Evolutionary conservation across 176 grass and related monocot genomes (phyloP).

Genomic region (Avena atlantica): DNA sequence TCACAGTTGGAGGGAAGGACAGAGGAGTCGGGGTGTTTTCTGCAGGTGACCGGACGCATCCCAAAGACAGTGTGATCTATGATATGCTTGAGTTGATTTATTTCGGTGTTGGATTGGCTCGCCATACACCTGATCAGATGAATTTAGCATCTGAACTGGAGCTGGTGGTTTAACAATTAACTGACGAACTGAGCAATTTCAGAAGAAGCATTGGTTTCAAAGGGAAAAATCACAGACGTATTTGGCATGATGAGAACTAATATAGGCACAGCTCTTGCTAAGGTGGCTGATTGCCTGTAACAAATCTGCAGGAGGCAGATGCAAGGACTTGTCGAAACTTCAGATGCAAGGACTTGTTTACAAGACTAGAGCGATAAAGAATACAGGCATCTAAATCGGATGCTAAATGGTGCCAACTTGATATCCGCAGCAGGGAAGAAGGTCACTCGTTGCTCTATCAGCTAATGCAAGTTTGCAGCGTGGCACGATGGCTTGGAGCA

Average conservation of each 20-base stretch:
- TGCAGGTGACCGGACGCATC: conserved; percentile 52
- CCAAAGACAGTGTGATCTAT: conserved; percentile 43
- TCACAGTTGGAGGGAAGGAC: conserved; percentile 51
- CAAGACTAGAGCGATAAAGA: not conserved
- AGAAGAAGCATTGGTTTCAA: conserved; percentile 2
- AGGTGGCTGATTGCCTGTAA: not conserved
- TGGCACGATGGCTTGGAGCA: not conserved
- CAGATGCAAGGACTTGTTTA: not conserved
- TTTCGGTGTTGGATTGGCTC: conserved; percentile 35
- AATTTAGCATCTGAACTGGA: conserved; percentile 39
- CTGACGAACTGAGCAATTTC: not conserved
- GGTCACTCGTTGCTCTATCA: not conserved
- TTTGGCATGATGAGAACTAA: conserved; percentile 14
- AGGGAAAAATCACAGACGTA: not conserved
- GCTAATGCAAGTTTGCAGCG: not conserved
- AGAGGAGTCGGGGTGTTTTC: conserved; percentile 53
- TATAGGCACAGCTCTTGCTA: no score
- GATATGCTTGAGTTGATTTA: conserved; percentile 53
- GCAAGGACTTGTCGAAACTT: not conserved
- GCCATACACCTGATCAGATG: not conserved
- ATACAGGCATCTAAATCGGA: not conserved
- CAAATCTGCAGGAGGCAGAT: not conserved
- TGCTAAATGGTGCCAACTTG: not conserved
- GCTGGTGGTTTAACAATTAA: conserved; percentile 31
- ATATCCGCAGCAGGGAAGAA: conserved; percentile 14